Conservation (phyloP, 2,329 filamentous ascomycete species). For the Talaromyces sp. region DNA sequence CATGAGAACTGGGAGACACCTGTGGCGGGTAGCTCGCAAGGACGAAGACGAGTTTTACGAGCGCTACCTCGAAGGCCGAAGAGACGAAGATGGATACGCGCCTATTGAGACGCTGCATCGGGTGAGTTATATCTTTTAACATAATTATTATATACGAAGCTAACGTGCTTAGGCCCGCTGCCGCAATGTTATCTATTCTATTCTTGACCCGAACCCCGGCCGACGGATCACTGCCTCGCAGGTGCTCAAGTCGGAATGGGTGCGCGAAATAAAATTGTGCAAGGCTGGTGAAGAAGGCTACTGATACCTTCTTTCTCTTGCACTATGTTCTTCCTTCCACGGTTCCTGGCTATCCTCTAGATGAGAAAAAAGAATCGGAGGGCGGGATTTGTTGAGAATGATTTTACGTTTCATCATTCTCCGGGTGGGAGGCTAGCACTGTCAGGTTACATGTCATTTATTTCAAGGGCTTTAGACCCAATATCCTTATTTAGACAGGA, state of each 20-base stretch:
- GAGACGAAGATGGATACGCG: constrained; percentile 91
- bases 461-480: constrained; percentile 7
- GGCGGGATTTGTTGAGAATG: background rate
- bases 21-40: constrained; percentile 95
- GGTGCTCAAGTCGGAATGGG: constrained; percentile 97
- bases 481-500: constrained; percentile 15
- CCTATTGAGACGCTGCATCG: constrained; percentile 93
- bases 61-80: constrained; percentile 84
- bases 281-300: constrained; percentile 94
- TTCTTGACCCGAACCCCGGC: constrained; percentile 87
- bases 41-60: constrained; percentile 97
- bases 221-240: constrained; percentile 93
- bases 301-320: constrained; percentile 35
- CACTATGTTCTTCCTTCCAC: background rate
- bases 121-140: constrained; percentile 52
- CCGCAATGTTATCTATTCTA: constrained; percentile 97
- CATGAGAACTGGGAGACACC: constrained; percentile 90
- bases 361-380: background rate
- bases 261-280: constrained; percentile 93
- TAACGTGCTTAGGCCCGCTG: constrained; percentile 68
- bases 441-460: constrained; percentile 5
- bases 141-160: background rate
- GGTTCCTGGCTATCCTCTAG: background rate
- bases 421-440: constrained; percentile 6
- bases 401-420: background rate